Evolutionary conservation across 768 basidiomycete species (phyloP), one percentile per base, ranked within the genome.

Genomic region (Pleurotus sapidus): DNA sequence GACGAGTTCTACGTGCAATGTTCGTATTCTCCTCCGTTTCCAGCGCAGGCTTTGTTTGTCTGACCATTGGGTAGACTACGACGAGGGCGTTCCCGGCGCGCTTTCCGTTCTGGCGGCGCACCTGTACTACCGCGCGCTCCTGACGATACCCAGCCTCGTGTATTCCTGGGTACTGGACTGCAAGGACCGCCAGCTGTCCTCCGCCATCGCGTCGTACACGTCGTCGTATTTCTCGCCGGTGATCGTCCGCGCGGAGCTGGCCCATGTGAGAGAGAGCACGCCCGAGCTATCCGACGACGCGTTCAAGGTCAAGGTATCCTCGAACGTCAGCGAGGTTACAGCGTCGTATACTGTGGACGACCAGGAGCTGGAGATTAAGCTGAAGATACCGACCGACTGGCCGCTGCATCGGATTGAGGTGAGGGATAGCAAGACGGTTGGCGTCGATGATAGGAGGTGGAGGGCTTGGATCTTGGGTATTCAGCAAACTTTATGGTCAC

Each of bases 391-490:
- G 4, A 67, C 72, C 1, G 96, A 98, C 65, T 99, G 93, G 85
- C 97, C 97, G 0, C 74, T 99, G 37, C 88, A 88, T 61, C 81
- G 80, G 45, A 88, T 98, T 24, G 95, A 95, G 64, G 85, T 98
- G n/a, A 83, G 84, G 65, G 95, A 95, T 60, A 77, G 88, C 39
- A 86, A 87, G 67, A 79, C 84, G 60, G 86, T 97, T 7, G 97
- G 94, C 4, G 93, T 98, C 5, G 84, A 89, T 15, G 95, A 96
- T 65, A 86, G 85, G 59, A 84, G 84, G 59, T 98, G 95, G 96
- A 79, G 95, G 61, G 89, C 89, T 1, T 99, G 96, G 97, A 78
- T 96, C 56, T 77, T 98, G 20, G 92, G 86, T 14, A 88, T 98
- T 37, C 93, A 95, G 67, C 95, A 96, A 72, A 86, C 88, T 25